phyloP scores from a whole-genome alignment of 352 stramenopile genomes.

The Thalassiosira delicatula region DNA sequence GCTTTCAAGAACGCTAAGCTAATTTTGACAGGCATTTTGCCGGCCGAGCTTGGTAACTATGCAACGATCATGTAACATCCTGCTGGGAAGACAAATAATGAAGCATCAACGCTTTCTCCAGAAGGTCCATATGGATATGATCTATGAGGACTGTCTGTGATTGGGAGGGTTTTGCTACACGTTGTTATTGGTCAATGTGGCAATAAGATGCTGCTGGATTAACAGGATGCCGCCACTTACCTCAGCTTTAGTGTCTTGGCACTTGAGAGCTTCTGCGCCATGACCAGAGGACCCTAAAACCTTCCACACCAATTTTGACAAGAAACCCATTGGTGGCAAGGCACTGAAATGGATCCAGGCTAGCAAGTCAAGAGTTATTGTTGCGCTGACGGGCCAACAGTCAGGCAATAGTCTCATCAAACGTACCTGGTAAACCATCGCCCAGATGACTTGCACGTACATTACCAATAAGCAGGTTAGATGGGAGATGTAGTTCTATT shows the following conservation, averaged over 20 bases:
- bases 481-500: conserved; percentile 2
- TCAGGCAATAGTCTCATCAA: neutral
- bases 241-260: neutral
- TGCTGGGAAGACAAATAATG: neutral
- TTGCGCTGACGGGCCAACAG: neutral
- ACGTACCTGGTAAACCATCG: neutral
- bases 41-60: neutral
- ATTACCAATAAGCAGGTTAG: conserved; percentile 7
- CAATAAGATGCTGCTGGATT: neutral
- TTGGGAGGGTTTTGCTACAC: conserved; percentile 7
- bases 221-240: neutral
- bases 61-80: neutral
- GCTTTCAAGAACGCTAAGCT: neutral
- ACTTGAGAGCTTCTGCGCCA: neutral
- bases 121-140: neutral
- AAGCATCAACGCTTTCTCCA: neutral
- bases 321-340: neutral
- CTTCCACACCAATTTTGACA: neutral
- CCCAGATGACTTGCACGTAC: neutral
- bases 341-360: neutral
- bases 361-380: neutral
- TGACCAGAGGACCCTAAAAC: neutral
- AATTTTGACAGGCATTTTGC: neutral
- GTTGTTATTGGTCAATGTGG: neutral
- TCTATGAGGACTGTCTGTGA: neutral